Evolutionary conservation across 2,329 filamentous ascomycete species (phyloP), one percentile per base, ranked within the genome.

Genomic region (Ceratocystis eucalypticola): DNA sequence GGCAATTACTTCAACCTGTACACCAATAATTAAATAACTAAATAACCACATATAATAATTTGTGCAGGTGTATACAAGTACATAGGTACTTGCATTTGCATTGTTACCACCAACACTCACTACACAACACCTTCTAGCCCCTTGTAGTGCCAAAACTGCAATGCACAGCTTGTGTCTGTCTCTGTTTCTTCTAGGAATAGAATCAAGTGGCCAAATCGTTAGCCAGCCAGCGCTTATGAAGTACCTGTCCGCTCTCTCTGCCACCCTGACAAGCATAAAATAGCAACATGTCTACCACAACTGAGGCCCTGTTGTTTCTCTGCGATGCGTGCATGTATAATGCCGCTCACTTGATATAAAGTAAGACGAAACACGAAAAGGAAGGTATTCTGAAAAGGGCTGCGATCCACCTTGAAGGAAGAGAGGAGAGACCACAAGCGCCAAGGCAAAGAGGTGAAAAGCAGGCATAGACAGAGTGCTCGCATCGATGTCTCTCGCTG

Each of bases 291-390:
- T 41, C 10, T 41, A 41, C 37, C 37, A 41, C 37, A 12, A 41
- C 37, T 15, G 12, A 41, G 37, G n/a, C 3, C 48, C 6, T 53
- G 48, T 20, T 53, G 20, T 22, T 53, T 53, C 48, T 53, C 48
- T 53, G 48, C 48, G 10, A 41, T 41, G 37, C 3, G 37, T 15
- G 8, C 20, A 53, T n/a, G 48, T 22, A 53, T 53, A 22, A 53
- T 53, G 48, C 48, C 48, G 53, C 53, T 57, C 53, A 33, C 48
- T 41, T 41, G 37, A 41, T 53, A 25, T 25, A 53, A 53, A 20
- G 48, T 57, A 57, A 57, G 53, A 57, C 53, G 53, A 59, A 25
- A 37, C 55, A 59, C 55, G 55, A 59, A 37, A 41, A 37, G 7
- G 28, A 37, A 59, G 55, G 17, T 5, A 57, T 57, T 25, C 53